Conservation (phyloP, 75 land plant species). For the Larix kaempferi region DNA sequence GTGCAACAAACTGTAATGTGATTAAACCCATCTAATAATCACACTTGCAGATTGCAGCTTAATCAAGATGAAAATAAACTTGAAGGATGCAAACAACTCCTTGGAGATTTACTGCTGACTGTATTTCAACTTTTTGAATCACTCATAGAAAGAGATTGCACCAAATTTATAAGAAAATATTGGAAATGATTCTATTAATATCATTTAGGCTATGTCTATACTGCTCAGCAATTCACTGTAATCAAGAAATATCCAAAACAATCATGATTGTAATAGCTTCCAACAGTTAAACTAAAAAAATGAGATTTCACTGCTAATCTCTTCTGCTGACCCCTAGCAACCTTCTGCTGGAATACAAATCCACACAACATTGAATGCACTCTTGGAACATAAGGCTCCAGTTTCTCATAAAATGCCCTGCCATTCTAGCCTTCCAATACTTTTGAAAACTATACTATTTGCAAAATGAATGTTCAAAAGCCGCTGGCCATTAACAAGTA, state of each 20-base stretch:
- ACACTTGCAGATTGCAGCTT: background rate
- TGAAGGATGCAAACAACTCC: constrained; percentile 2
- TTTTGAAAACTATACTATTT: background rate
- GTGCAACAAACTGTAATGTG: background rate
- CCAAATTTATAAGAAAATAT: background rate
- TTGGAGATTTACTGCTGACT: background rate
- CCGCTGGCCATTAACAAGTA: no score
- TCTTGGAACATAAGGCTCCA: background rate
- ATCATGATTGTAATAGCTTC: background rate
- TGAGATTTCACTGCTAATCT: background rate
- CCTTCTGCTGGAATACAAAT: background rate
- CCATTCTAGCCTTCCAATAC: background rate
- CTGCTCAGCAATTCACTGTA: background rate
- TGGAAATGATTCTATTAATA: background rate
- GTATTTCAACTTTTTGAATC: background rate
- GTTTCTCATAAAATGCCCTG: background rate
- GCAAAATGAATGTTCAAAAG: no score
- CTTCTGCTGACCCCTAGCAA: background rate
- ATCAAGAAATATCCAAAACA: background rate
- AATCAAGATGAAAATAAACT: background rate
- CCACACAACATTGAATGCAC: background rate
- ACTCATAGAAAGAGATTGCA: background rate
- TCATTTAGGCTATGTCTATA: background rate
- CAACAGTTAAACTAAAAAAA: background rate
- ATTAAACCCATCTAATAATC: background rate